Percentiles rank a stretch among this genome's conserved stretches.
These are phyloP conservation scores for Vanderwaltozyma verrucispora DNA, from an alignment of 805 yeast genomes.

Conservation along the genomic window DNA sequence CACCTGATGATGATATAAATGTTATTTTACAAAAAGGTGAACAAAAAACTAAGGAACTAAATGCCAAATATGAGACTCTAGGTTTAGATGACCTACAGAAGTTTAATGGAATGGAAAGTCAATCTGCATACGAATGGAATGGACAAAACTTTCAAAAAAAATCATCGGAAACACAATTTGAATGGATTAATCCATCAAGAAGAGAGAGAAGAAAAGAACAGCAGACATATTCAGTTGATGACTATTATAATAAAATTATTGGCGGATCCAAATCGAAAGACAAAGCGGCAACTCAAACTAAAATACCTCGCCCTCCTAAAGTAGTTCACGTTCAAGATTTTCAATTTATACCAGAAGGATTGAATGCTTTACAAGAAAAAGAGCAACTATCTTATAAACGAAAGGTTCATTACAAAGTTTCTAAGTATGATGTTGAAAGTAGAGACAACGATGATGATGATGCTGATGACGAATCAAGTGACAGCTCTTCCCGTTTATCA, in stretches of 20 bases:
- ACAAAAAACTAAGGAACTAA: slow-evolving; percentile 66
- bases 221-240: slow-evolving; percentile 67
- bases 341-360: slow-evolving; percentile 55
- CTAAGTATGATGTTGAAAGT: slow-evolving; percentile 44
- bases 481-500: slow-evolving; percentile 18
- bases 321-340: slow-evolving; percentile 55
- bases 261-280: slow-evolving; percentile 18
- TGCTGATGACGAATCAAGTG: slow-evolving; percentile 26
- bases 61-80: slow-evolving; percentile 70
- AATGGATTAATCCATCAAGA: slow-evolving; percentile 62
- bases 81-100: slow-evolving; percentile 92
- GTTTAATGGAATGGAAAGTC: slow-evolving; percentile 61
- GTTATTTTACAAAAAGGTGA: slow-evolving; percentile 72
- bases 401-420: slow-evolving; percentile 46
- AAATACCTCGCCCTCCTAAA: slow-evolving; percentile 52
- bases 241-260: slow-evolving; percentile 62
- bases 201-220: slow-evolving; percentile 60
- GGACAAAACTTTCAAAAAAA: slow-evolving; percentile 56
- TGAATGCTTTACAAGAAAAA: slow-evolving; percentile 44
- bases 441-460: slow-evolving; percentile 40
- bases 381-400: slow-evolving; percentile 58
- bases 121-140: slow-evolving; percentile 93
- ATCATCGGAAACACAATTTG: slow-evolving; percentile 28
- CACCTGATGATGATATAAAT: slow-evolving; percentile 61
- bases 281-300: slow-evolving; percentile 33